phyloP scores from a whole-genome alignment of 495 filamentous ascomycete species.

The Pseudotulostoma volvatum region DNA sequence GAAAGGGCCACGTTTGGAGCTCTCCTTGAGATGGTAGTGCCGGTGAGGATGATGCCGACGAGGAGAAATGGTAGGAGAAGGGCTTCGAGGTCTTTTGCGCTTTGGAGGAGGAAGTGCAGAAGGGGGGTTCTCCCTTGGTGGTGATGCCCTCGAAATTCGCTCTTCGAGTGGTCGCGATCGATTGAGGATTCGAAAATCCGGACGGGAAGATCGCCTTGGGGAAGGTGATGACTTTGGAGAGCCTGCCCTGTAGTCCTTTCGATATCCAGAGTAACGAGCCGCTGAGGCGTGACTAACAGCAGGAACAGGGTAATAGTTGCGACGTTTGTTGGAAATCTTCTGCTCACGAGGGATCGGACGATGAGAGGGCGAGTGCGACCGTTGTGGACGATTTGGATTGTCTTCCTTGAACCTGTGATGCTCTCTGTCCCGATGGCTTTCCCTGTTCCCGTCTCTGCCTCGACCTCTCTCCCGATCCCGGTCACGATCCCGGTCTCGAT shows the following conservation, averaged over 20 bases:
- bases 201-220: not conserved
- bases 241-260: slow-evolving; percentile 4
- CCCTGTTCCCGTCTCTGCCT: not conserved
- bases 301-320: slow-evolving; percentile 17
- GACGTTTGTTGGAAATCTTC: slow-evolving; percentile 16
- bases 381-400: slow-evolving; percentile 14
- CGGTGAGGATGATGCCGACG: slow-evolving; percentile 13
- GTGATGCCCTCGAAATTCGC: slow-evolving; percentile 9
- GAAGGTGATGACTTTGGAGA: slow-evolving; percentile 3
- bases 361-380: slow-evolving; percentile 23
- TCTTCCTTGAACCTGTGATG: slow-evolving; percentile 12
- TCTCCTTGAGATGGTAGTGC: slow-evolving; percentile 14
- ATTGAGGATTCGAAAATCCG: not conserved
- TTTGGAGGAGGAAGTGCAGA: slow-evolving; percentile 17
- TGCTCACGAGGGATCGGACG: slow-evolving; percentile 16
- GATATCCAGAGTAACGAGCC: slow-evolving; percentile 2
- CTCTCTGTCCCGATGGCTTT: not conserved
- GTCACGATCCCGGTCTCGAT: slow-evolving; percentile 20
- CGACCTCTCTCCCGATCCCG: not conserved
- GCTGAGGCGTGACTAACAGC: slow-evolving; percentile 20
- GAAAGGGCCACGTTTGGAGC: slow-evolving; percentile 18
- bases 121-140: not conserved
- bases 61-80: slow-evolving; percentile 20
- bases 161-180: slow-evolving; percentile 8
- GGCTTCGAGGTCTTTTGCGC: slow-evolving; percentile 31